Evolutionary conservation across 164 flowering plant genomes (phyloP), one percentile per base, ranked within the genome.

Genomic region (Tinospora cordifolia): DNA sequence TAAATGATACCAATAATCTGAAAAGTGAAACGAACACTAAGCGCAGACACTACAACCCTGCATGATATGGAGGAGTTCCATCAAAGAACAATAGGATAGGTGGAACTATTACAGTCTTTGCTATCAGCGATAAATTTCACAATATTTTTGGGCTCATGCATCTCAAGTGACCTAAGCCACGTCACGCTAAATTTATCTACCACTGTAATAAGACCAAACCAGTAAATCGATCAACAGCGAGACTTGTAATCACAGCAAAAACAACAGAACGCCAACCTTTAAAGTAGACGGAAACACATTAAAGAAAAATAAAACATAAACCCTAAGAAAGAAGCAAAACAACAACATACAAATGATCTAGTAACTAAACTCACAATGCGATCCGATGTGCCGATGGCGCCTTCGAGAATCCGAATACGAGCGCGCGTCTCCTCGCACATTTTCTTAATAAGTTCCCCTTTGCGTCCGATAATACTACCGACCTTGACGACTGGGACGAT

Each of bases 391-490:
- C 86, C 83, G 3, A 77, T 46, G 13, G 93, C 84, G 10, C 84
- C 97, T 25, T 90, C 97, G n/a, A 92, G 95, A 11, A 92, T 81
- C 17, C 93, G 92, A 79, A 92, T 80, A 65, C 95, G 88, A 30
- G 98, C 97, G 2, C 84, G 75, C 26, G 97, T 91, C 59, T 93
- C 97, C 74, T 91, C 97, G 44, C 94, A 92, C 81, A 89, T 84
- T 86, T 86, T 91, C 86, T 89, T 93, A 47, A 93, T 81, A 21
- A 91, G 84, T 69, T 93, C 98, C 1, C 98, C 98, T 66, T 89
- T 91, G 25, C 93, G 86, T 2, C 98, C 98, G 24, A 93, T 93
- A 17, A 93, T 93, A 81, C 93, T 83, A 0, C 97, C 98, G 0
- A 93, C 98, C 72, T 91, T 93, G 7, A 78, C 47, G 5, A 89